phyloP scores from a whole-genome alignment of 768 basidiomycete species.

The Phanerochaete sordida region DNA sequence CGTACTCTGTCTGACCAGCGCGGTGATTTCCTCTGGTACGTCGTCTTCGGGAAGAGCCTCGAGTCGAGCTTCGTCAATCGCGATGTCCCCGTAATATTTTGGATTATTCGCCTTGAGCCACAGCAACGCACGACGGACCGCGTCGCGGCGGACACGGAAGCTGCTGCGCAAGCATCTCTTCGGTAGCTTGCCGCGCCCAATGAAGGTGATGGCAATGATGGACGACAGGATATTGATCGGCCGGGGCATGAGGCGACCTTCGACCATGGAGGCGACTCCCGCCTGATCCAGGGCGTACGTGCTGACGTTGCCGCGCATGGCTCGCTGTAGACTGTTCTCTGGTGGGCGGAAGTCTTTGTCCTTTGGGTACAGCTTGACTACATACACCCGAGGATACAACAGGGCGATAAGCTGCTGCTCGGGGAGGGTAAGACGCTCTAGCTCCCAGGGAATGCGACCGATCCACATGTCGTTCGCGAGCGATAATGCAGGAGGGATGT shows the following conservation, averaged over 20 bases:
- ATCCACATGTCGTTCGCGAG: slow-evolving; percentile 38
- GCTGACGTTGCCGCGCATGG: slow-evolving; percentile 29
- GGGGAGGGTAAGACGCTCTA: slow-evolving; percentile 30
- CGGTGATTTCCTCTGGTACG: neutral
- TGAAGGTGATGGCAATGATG: neutral
- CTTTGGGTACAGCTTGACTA: slow-evolving; percentile 35
- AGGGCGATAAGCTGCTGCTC: slow-evolving; percentile 35
- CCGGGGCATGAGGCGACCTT: slow-evolving; percentile 32
- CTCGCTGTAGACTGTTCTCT: neutral
- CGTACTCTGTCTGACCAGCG: slow-evolving; percentile 3
- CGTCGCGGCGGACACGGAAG: slow-evolving; percentile 30
- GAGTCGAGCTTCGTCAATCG: slow-evolving; percentile 20
- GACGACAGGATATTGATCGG: slow-evolving; percentile 24
- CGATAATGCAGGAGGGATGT: slow-evolving; percentile 1
- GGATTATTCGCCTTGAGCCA: slow-evolving; percentile 37
- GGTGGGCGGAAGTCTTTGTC: neutral
- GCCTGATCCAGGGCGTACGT: slow-evolving; percentile 26
- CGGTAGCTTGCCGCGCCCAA: neutral
- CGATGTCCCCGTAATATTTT: slow-evolving; percentile 27
- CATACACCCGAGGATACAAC: slow-evolving; percentile 28
- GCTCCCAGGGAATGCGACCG: slow-evolving; percentile 28
- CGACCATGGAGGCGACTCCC: slow-evolving; percentile 29
- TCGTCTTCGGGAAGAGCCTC: neutral
- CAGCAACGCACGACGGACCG: slow-evolving; percentile 27
- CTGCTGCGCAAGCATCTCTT: slow-evolving; percentile 25